phyloP scores from a whole-genome alignment of 495 filamentous ascomycete genomes.

The Extremus antarcticus region DNA sequence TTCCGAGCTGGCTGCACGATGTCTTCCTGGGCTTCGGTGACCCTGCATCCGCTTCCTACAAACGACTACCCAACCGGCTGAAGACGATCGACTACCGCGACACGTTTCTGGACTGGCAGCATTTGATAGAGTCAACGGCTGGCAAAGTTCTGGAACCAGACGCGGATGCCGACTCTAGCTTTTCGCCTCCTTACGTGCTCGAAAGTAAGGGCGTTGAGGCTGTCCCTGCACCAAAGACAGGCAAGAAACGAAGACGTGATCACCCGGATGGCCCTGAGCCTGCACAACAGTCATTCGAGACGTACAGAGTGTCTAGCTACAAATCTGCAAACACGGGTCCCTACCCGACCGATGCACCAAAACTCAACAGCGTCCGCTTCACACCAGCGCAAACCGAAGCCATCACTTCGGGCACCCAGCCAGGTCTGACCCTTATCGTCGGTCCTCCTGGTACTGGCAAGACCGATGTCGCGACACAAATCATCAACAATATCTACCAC shows the following conservation, averaged over 20 bases:
- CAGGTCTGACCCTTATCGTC: constrained; percentile 87
- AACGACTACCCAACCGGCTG: constrained; percentile 66
- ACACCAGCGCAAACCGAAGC: constrained; percentile 87
- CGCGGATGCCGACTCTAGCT: constrained; percentile 57
- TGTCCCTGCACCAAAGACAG: constrained; percentile 25
- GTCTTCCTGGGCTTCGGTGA: constrained; percentile 96
- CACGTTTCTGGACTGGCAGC: constrained; percentile 91
- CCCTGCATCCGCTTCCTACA: constrained; percentile 76
- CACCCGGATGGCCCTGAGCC: constrained; percentile 48
- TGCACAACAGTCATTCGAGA: constrained; percentile 47
- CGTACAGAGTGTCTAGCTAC: constrained; percentile 78
- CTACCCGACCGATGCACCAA: constrained; percentile 80
- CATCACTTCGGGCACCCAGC: constrained; percentile 87
- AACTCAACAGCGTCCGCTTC: constrained; percentile 73
- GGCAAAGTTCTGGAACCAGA: constrained; percentile 72
- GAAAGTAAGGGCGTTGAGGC: constrained; percentile 46
- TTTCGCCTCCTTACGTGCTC: constrained; percentile 78
- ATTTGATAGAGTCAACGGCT: constrained; percentile 78
- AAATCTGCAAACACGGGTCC: constrained; percentile 83
- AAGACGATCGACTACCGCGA: constrained; percentile 78
- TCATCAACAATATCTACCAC: constrained; percentile 98
- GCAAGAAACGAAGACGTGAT: constrained; percentile 73
- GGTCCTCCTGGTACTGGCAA: constrained; percentile 96
- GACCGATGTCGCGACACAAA: constrained; percentile 95
- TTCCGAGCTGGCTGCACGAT: constrained; percentile 89